These are phyloP conservation scores for Micractinium conductrix DNA, from an alignment of 139 green algal species.

Conservation along the genomic window DNA sequence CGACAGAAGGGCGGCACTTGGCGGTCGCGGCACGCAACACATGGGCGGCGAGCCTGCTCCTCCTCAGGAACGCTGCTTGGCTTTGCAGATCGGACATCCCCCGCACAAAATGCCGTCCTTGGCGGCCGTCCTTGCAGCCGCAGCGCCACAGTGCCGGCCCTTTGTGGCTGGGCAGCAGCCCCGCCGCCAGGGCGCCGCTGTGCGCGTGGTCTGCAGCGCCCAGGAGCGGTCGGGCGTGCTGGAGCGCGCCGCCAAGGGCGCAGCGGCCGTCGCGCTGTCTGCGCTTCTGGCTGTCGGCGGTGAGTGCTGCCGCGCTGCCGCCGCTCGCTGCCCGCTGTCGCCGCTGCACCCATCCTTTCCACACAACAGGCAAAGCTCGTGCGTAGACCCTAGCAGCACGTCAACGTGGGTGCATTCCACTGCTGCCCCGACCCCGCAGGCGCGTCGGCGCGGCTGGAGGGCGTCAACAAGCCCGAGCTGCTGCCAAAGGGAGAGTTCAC, in stretches of 20 bases:
- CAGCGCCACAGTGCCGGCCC: too few species aligned
- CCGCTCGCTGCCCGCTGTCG: neutral
- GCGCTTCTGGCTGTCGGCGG: neutral
- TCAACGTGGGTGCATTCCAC: too few species aligned
- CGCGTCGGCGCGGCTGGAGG: slow-evolving; percentile 74
- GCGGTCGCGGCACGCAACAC: neutral
- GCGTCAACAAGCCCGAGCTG: slow-evolving; percentile 97
- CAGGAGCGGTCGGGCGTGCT: neutral
- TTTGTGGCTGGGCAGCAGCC: neutral
- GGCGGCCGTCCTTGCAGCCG: too few species aligned
- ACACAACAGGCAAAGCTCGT: too few species aligned
- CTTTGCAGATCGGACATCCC: too few species aligned
- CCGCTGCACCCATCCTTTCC: neutral
- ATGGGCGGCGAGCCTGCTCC: neutral
- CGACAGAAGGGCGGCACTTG: neutral
- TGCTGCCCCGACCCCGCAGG: neutral
- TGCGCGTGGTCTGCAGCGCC: neutral
- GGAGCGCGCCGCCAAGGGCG: slow-evolving; percentile 1
- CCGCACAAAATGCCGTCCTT: too few species aligned
- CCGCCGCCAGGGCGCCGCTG: neutral
- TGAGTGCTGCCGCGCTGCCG: neutral
- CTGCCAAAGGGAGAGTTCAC: slow-evolving; percentile 80
- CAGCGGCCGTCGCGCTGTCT: neutral
- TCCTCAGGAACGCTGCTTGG: too few species aligned
- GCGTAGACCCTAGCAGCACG: too few species aligned